These are phyloP conservation scores for Ogataea nonfermentans DNA, from an alignment of 805 yeast species.

Conservation along the genomic window DNA sequence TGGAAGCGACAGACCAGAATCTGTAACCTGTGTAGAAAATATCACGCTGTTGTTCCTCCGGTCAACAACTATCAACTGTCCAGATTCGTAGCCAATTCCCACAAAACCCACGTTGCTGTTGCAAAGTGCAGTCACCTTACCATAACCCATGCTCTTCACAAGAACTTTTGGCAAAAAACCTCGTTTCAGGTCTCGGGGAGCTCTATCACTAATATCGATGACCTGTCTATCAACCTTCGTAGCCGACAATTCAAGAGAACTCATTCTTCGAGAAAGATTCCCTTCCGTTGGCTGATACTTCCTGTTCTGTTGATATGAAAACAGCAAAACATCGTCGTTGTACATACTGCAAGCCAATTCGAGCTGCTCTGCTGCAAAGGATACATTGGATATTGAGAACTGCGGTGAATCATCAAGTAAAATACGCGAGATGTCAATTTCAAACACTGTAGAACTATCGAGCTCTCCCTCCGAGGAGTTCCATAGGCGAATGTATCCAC, in stretches of 20 bases:
- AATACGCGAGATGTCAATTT: conserved; percentile 52
- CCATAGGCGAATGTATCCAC: conserved; percentile 80
- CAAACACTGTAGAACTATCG: conserved; percentile 56
- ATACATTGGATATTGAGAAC: conserved; percentile 52
- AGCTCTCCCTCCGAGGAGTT: conserved; percentile 79
- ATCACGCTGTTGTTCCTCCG: conserved; percentile 62
- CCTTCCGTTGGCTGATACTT: conserved; percentile 37
- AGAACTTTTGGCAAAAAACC: conserved; percentile 63
- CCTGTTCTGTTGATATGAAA: conserved; percentile 62
- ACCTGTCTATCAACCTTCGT: conserved; percentile 29
- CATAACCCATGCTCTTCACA: conserved; percentile 39
- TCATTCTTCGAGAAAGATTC: conserved; percentile 24
- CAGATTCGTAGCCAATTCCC: conserved; percentile 73
- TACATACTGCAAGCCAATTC: conserved; percentile 69
- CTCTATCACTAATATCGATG: conserved; percentile 52
- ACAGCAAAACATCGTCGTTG: conserved; percentile 72
- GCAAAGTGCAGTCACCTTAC: conserved; percentile 57
- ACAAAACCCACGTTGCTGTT: conserved; percentile 82
- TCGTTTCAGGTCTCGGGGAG: conserved; percentile 47
- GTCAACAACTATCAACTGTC: conserved; percentile 74
- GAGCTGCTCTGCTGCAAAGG: conserved; percentile 75
- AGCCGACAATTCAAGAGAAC: conserved; percentile 32
- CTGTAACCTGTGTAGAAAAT: conserved; percentile 35
- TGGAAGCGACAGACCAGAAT: conserved; percentile 28
- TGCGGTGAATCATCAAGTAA: conserved; percentile 42